These are phyloP conservation scores for Globisporangium nunn DNA, from an alignment of 352 stramenopile genomes.

Conservation along the genomic window DNA sequence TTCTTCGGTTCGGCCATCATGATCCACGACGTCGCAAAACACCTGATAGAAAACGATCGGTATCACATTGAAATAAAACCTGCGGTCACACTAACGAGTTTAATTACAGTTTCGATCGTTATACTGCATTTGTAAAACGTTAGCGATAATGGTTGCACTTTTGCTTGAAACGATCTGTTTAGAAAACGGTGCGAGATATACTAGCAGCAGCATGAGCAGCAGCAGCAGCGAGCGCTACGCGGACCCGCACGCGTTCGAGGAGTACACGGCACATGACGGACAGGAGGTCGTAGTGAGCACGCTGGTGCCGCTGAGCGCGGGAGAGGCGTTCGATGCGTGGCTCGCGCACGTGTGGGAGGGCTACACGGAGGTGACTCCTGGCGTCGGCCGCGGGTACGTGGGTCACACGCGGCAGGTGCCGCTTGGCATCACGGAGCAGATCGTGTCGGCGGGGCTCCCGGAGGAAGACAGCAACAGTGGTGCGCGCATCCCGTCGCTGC, in stretches of 20 bases:
- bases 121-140: too few relatives aligned
- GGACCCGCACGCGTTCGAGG: slow-evolving; percentile 29
- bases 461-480: slow-evolving; percentile 1
- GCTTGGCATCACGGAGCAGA: slow-evolving; percentile 58
- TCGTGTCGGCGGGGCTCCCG: slow-evolving; percentile 45
- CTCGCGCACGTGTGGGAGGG: slow-evolving; percentile 42
- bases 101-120: too few relatives aligned
- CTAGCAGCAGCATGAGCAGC: background rate
- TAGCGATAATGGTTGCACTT: too few relatives aligned
- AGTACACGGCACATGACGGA: slow-evolving; percentile 37
- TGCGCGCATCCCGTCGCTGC: slow-evolving; percentile 37
- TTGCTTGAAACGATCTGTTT: too few relatives aligned
- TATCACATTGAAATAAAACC: too few relatives aligned
- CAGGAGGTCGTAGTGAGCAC: slow-evolving; percentile 57
- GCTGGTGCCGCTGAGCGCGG: slow-evolving; percentile 33
- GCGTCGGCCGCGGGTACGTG: slow-evolving; percentile 41
- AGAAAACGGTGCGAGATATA: too few relatives aligned
- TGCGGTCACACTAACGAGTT: too few relatives aligned
- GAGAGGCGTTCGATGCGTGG: slow-evolving; percentile 64
- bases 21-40: too few relatives aligned
- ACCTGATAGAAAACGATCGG: too few relatives aligned
- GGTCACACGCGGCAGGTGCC: slow-evolving; percentile 39
- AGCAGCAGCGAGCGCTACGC: slow-evolving; percentile 22
- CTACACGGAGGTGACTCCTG: slow-evolving; percentile 30
- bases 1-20: too few relatives aligned